Evolutionary conservation across 768 basidiomycete species (phyloP), one percentile per base, ranked within the genome.

Genomic region (Candolleomyces aberdarensis): DNA sequence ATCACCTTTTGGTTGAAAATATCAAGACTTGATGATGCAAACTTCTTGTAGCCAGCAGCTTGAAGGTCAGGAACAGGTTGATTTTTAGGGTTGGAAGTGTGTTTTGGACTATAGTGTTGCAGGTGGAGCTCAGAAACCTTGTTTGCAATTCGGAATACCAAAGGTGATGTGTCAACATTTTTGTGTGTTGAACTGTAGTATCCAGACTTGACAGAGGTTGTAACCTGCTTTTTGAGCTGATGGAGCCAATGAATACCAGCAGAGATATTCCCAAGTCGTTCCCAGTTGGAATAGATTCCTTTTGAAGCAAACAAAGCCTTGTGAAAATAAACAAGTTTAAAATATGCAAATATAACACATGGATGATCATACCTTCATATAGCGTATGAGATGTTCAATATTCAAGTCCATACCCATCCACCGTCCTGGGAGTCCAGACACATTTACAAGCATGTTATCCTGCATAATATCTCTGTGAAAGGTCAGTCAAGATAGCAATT

Each of bases 361-460:
- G 41, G 8, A 43, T 17, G 9, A 43, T 9, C 41, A 17, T 43
- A 43, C 72, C 72, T 76, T 78, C 0, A 75, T 43, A 59, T 72
- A 68, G 0, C 68, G 49, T 47, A 77, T 76, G 0, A 71, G 51
- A 60, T 79, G 76, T 41, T 78, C 72, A 1, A 78, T 76, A 50
- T 79, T 78, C 3, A 75, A 9, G 44, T 78, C 72, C 10, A 76
- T 66, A 0, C 62, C 62, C 74, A 78, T 78, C 1, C 57, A 66
- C 53, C 76, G 74, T 0, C 74, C 73, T 8, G 69, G 60, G 0
- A 72, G 57, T 0, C 76, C 76, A 0, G 71, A 69, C 0, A 66
- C 22, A 46, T 77, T 76, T 15, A 77, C 57, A 0, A 79, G 64
- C 70, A 74, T 72, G 26, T 68, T 73, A 54, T 78, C 75, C 0